These are phyloP conservation scores for Helicostylum pulchrum DNA, from an alignment of 192 early-diverging fungal species.

Conservation along the genomic window DNA sequence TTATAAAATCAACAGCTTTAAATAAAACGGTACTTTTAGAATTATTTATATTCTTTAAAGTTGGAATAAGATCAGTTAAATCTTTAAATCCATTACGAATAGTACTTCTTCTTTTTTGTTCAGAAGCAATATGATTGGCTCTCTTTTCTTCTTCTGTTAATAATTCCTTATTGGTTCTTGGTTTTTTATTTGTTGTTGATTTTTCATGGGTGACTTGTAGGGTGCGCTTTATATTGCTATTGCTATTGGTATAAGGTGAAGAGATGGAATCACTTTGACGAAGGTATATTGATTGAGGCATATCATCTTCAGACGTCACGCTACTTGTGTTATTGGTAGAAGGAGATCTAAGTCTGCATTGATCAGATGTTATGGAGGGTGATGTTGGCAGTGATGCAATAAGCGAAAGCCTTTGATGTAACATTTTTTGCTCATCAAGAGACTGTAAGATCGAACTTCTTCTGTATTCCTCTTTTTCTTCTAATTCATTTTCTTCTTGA, in stretches of 20 bases:
- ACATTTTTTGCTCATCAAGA: constrained; percentile 17
- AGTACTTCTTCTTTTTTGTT: constrained; percentile 72
- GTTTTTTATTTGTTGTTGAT: not conserved
- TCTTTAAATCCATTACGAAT: constrained; percentile 89
- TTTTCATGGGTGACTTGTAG: not conserved
- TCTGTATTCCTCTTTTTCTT: constrained; percentile 19
- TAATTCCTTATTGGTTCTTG: constrained; percentile 47
- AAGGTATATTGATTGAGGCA: constrained; percentile 10
- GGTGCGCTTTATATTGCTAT: too few relatives aligned
- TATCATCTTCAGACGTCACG: not conserved
- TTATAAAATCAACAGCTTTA: constrained; percentile 68
- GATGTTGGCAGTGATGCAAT: constrained; percentile 4
- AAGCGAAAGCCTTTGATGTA: constrained; percentile 4
- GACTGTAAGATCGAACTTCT: constrained; percentile 17
- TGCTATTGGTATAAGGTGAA: constrained; percentile 3
- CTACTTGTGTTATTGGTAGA: not conserved
- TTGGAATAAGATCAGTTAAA: constrained; percentile 84
- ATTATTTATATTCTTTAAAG: constrained; percentile 65
- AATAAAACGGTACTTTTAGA: constrained; percentile 68
- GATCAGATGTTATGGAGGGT: constrained; percentile 2
- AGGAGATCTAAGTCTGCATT: constrained; percentile 13
- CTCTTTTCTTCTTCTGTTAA: constrained; percentile 76
- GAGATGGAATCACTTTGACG: constrained; percentile 6
- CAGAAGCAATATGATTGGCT: constrained; percentile 73
- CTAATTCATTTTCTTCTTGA: constrained; percentile 10